Conservation (phyloP, 2,329 filamentous ascomycete species). For the Polychaeton citri region DNA sequence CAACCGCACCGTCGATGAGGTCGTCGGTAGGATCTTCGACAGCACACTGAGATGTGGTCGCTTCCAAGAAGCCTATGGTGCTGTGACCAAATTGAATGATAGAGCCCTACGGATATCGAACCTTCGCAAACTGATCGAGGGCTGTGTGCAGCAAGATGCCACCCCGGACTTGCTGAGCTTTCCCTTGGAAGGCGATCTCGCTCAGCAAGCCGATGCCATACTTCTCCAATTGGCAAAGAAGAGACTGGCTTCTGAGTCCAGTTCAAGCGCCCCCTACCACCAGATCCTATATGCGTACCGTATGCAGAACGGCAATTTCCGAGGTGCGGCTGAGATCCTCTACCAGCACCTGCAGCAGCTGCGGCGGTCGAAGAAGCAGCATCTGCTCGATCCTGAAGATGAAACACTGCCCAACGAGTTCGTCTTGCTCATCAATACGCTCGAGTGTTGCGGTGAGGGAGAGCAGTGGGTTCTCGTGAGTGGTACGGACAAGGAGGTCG, state of each 20-base stretch:
- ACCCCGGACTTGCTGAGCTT: conserved; percentile 47
- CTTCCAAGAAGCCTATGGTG: conserved; percentile 72
- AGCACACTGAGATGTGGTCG: conserved; percentile 66
- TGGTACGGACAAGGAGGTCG: conserved; percentile 21
- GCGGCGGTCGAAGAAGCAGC: conserved; percentile 8
- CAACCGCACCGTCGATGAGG: conserved; percentile 44
- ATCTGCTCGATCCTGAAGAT: conserved; percentile 29
- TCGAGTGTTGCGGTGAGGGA: conserved; percentile 70
- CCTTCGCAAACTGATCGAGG: conserved; percentile 51
- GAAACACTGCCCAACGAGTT: conserved; percentile 58
- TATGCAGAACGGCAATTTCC: conserved; percentile 71
- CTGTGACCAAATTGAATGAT: conserved; percentile 60
- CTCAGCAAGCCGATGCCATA: conserved; percentile 65
- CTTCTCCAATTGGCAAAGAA: conserved; percentile 59
- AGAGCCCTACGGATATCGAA: conserved; percentile 52
- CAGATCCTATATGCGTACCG: conserved; percentile 88
- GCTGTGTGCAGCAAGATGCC: conserved; percentile 18
- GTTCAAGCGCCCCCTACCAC: conserved; percentile 52
- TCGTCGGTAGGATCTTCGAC: conserved; percentile 73
- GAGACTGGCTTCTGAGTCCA: conserved; percentile 42
- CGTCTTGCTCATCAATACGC: conserved; percentile 80
- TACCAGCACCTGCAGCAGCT: conserved; percentile 44
- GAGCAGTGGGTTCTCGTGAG: conserved; percentile 65
- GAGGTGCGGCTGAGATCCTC: conserved; percentile 52
- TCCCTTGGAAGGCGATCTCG: conserved; percentile 59